Base-by-base conservation (phyloP, 2,329 filamentous ascomycete genomes). In the Claviceps cyperi region DNA sequence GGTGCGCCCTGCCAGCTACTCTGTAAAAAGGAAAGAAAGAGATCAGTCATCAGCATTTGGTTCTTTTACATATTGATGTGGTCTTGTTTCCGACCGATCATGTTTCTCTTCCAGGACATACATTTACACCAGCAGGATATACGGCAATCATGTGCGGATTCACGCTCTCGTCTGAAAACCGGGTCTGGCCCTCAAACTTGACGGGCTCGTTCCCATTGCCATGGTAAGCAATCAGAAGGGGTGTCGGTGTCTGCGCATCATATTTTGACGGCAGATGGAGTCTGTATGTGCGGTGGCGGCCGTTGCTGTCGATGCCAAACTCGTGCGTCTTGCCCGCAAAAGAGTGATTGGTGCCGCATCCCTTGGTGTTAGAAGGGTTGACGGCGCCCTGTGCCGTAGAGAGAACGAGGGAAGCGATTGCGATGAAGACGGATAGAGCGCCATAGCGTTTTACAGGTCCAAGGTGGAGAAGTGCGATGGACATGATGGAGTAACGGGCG, bases 151-250 rank as follows among this genome's bases (percentile, higher is more conserved):
- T 58, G 21, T 61, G 5, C 50, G 58, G 48, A 58, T 69, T 71
- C 52, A 69, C 69, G 15, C 56, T 50, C 38, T 65, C 50, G n/a
- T 58, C 60, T 5, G 65, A 67, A 50, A 76, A 64, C 49, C 63
- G 52, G 63, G 64, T 38, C 55, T 52, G 52, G 59, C 55, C 41
- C 68, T 69, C 47, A 63, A 63, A 59, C 3, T 52, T 46, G 1
- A 58, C 51, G 0, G 69, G 65, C 14, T 63, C 65, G 32, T 64
- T 62, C 44, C 60, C 64, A 0, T 63, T 62, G 4, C 70, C 73
- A 53, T 76, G 72, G 51, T 71, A 75, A 0, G 69, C 71, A 9
- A 76, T 58, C 9, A 76, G 64, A 1, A 74, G 55, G 0, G 71
- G 68, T 50, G 66, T 64, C 0, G 60, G 54, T 19, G 56, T 58